These are phyloP conservation scores for Neofusicoccum kwambonambiense DNA, from an alignment of 2,329 filamentous ascomycete species.

Conservation along the genomic window DNA sequence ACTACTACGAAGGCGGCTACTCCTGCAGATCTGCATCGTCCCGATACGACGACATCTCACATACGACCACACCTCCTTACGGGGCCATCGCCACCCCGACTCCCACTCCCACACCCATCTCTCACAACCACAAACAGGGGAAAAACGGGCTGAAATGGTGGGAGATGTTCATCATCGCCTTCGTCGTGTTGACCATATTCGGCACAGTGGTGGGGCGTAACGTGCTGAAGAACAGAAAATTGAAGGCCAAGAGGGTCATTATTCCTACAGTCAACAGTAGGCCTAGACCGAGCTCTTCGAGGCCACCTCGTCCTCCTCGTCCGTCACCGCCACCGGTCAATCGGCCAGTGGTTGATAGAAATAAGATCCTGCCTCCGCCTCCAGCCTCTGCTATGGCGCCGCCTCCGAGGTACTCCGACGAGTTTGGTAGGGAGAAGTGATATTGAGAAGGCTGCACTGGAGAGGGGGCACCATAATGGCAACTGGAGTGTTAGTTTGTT, in stretches of 20 bases:
- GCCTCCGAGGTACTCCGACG: background rate
- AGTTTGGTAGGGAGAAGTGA: background rate
- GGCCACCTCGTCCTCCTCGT: too few species aligned
- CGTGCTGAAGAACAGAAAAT: background rate
- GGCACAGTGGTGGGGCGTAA: background rate
- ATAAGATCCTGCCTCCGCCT: background rate
- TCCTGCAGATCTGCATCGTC: background rate
- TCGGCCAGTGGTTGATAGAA: background rate
- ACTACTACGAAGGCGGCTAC: background rate
- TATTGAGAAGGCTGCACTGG: background rate
- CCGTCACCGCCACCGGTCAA: background rate
- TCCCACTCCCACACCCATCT: background rate
- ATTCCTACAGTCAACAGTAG: background rate
- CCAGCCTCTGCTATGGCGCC: background rate
- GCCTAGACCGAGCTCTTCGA: too few species aligned
- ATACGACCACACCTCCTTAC: background rate
- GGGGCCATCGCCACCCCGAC: background rate
- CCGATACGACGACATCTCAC: background rate
- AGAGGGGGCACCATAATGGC: background rate
- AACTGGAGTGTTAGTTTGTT: background rate
- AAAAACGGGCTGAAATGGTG: background rate
- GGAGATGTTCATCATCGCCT: background rate
- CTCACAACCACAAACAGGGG: background rate
- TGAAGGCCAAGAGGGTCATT: background rate
- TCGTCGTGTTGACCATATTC: background rate